Evolutionary conservation across 257 asterid genomes (phyloP).

Genomic region (Leptodermis oblonga): DNA sequence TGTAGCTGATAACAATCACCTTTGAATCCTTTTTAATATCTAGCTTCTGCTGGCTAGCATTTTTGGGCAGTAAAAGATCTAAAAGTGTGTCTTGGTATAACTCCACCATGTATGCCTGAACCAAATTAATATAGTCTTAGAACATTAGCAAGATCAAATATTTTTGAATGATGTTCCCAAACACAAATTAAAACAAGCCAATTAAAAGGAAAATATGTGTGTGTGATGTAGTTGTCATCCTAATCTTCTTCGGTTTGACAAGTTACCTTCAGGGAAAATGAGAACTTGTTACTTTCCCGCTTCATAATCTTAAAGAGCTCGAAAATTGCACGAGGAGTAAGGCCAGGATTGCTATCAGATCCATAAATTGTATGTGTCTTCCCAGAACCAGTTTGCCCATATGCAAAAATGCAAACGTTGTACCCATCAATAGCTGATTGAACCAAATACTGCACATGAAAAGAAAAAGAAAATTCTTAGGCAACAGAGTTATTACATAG

Average conservation of each 20-base stretch:
- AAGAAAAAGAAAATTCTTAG: constrained; percentile 6
- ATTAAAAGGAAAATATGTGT: neutral
- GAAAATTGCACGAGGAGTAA: constrained; percentile 85
- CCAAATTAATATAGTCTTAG: constrained; percentile 9
- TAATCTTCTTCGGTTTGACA: constrained; percentile 10
- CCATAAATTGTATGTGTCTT: constrained; percentile 96
- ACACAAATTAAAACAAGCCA: neutral
- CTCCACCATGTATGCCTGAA: constrained; percentile 95
- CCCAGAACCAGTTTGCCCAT: constrained; percentile 99
- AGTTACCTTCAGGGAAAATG: constrained; percentile 76
- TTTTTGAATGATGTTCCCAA: neutral
- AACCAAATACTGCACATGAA: constrained; percentile 68
- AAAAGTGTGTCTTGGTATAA: constrained; percentile 83
- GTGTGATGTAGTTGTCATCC: neutral
- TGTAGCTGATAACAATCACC: constrained; percentile 37
- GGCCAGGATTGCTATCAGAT: constrained; percentile 77
- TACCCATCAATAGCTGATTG: constrained; percentile 98
- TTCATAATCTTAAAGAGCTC: constrained; percentile 82
- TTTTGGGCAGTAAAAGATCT: constrained; percentile 77
- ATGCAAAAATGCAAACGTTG: constrained; percentile 95
- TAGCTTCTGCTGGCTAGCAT: constrained; percentile 60
- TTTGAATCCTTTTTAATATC: constrained; percentile 91
- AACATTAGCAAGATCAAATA: neutral
- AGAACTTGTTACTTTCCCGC: constrained; percentile 68
- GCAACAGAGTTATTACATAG: neutral